A percentile compares a stretch with the other conserved stretches of the same genome.
These are phyloP conservation scores for Didymella arachidicola DNA, from an alignment of 2,329 filamentous ascomycete species.

Conservation along the genomic window DNA sequence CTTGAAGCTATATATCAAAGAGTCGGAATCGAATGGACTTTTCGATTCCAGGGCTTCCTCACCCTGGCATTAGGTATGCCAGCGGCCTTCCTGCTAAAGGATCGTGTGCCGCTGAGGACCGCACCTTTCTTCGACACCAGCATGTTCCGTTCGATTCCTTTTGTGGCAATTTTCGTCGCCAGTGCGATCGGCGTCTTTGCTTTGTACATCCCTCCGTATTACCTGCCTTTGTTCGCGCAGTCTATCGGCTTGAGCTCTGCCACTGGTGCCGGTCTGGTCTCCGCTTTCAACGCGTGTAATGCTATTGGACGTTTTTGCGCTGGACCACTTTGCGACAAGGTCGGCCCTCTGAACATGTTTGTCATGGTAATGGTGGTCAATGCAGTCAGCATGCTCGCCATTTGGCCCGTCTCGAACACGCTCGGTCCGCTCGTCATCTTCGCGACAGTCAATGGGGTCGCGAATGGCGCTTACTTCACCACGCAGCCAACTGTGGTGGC, in stretches of 20 bases:
- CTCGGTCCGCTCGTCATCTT: conserved; percentile 36
- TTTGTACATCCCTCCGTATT: conserved; percentile 40
- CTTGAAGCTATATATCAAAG: conserved; percentile 35
- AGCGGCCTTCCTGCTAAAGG: conserved; percentile 35
- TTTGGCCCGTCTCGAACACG: conserved; percentile 39
- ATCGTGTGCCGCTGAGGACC: conserved; percentile 32
- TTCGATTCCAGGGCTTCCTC: conserved; percentile 35
- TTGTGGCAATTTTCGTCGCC: conserved; percentile 32
- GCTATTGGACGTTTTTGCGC: conserved; percentile 37
- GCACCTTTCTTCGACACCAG: conserved; percentile 32
- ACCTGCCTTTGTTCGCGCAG: conserved; percentile 37
- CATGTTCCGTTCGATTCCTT: conserved; percentile 36
- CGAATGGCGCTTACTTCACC: conserved; percentile 41
- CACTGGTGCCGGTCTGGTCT: conserved; percentile 35
- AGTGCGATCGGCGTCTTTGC: conserved; percentile 37
- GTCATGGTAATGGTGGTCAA: conserved; percentile 37
- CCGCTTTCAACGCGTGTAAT: conserved; percentile 39
- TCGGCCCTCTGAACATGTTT: conserved; percentile 44
- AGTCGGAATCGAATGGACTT: conserved; percentile 40
- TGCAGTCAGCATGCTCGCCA: conserved; percentile 39
- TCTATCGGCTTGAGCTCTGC: conserved; percentile 33
- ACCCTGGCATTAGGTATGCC: conserved; percentile 35
- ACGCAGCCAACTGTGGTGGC: conserved; percentile 38
- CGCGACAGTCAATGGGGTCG: conserved; percentile 38
- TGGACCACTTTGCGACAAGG: conserved; percentile 38